phyloP scores from a whole-genome alignment of 768 basidiomycete genomes.

The Mycena kentingensis region DNA sequence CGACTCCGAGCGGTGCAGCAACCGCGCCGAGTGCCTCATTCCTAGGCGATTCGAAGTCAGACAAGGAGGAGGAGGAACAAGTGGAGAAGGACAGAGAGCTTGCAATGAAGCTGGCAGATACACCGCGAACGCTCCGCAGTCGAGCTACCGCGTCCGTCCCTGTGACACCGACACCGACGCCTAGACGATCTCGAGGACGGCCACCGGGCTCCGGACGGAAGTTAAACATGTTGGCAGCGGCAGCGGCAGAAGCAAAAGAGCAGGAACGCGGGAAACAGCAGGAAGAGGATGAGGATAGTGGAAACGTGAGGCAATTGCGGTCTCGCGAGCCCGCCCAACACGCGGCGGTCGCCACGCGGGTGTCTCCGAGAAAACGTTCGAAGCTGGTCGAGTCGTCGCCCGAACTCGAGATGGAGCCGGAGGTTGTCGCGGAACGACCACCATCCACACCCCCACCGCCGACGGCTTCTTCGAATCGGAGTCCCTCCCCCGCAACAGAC shows the following conservation, averaged over 20 bases:
- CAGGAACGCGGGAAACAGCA: no score
- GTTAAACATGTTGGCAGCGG: constrained; percentile 13
- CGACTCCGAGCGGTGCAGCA: constrained; percentile 15
- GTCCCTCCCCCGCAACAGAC: not conserved
- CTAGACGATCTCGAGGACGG: constrained; percentile 6
- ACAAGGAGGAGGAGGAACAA: constrained; percentile 7
- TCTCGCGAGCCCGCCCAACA: constrained; percentile 16
- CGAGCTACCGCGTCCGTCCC: constrained; percentile 4
- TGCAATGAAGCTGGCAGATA: constrained; percentile 13
- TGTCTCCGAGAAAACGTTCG: constrained; percentile 46
- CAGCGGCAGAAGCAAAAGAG: constrained; percentile 12
- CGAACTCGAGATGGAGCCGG: no score
- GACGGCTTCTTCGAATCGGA: not conserved
- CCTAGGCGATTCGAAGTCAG: constrained; percentile 3
- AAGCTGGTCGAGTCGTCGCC: constrained; percentile 45
- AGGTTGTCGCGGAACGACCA: constrained; percentile 7
- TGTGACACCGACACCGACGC: constrained; percentile 6
- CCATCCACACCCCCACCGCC: constrained; percentile 11
- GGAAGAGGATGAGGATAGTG: constrained; percentile 8
- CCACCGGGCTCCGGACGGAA: constrained; percentile 20
- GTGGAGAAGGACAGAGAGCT: constrained; percentile 18
- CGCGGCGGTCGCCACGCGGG: constrained; percentile 7
- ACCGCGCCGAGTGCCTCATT: constrained; percentile 1
- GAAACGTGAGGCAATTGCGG: constrained; percentile 5
- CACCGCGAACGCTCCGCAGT: constrained; percentile 16